Conservation (phyloP, 2,329 filamentous ascomycete species). For the Epichloe brachyelytri region DNA sequence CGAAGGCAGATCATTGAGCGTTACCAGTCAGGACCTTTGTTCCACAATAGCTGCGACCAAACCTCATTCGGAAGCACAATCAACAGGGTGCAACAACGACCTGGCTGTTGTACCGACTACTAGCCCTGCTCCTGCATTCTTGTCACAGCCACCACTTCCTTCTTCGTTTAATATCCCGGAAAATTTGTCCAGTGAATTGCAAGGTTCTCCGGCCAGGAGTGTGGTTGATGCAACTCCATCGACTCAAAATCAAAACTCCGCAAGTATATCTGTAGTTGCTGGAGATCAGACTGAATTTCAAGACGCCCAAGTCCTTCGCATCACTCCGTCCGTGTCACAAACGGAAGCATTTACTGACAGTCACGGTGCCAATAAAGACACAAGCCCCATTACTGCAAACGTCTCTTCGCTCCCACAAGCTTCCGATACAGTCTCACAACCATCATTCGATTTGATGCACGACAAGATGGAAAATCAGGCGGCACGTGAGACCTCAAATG, state of each 20-base stretch:
- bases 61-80: neutral
- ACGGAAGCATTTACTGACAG: conserved; percentile 8
- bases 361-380: conserved; percentile 4
- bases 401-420: neutral
- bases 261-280: neutral
- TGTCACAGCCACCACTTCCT: conserved; percentile 6
- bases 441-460: neutral
- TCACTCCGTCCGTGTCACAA: conserved; percentile 7
- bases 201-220: neutral
- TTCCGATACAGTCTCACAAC: neutral
- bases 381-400: neutral
- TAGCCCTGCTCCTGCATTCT: conserved; percentile 6
- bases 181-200: conserved; percentile 1
- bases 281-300: conserved; percentile 10
- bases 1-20: neutral
- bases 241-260: neutral
- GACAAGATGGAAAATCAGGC: conserved; percentile 3
- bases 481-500: neutral
- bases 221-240: conserved; percentile 4
- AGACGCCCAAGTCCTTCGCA: conserved; percentile 16
- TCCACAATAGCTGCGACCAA: neutral
- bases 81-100: neutral
- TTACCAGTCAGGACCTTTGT: neutral
- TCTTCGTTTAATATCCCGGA: conserved; percentile 3
- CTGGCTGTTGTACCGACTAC: neutral